Conservation (phyloP, 1,139 yeast species). For the Yamadazyma aaseri region DNA sequence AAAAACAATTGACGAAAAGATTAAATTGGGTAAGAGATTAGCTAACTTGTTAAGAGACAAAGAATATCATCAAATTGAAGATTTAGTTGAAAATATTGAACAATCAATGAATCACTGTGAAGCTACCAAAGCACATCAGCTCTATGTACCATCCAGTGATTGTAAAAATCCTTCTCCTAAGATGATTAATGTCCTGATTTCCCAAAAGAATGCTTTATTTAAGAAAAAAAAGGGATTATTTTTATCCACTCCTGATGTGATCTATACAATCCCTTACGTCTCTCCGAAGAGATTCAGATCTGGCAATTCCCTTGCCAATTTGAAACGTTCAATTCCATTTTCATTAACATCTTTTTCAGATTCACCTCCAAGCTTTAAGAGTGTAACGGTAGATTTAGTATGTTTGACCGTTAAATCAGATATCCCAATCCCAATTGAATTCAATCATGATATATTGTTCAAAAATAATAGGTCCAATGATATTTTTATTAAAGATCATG, state of each 20-base stretch:
- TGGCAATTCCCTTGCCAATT: slow-evolving; percentile 16
- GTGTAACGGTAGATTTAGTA: slow-evolving; percentile 29
- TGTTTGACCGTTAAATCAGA: slow-evolving; percentile 34
- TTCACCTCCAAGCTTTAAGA: slow-evolving; percentile 29
- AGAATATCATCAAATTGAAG: slow-evolving; percentile 3
- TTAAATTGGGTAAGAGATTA: slow-evolving; percentile 13
- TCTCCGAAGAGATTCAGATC: slow-evolving; percentile 28
- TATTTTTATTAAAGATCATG: slow-evolving; percentile 20
- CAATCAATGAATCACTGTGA: slow-evolving; percentile 7
- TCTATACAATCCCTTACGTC: slow-evolving; percentile 29
- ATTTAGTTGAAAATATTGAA: slow-evolving; percentile 9
- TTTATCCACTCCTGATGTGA: slow-evolving; percentile 27
- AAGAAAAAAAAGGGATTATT: slow-evolving; percentile 13
- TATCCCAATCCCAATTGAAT: slow-evolving; percentile 38
- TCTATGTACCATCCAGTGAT: slow-evolving; percentile 10
- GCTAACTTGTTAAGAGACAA: slow-evolving; percentile 3
- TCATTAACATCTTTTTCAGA: slow-evolving; percentile 7
- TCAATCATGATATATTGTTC: slow-evolving; percentile 40
- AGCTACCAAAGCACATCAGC: slow-evolving; percentile 10
- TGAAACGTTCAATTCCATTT: slow-evolving; percentile 33
- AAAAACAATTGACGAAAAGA: slow-evolving; percentile 27
- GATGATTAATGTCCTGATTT: slow-evolving; percentile 12
- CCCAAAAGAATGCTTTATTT: slow-evolving; percentile 7
- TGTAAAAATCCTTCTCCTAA: slow-evolving; percentile 6
- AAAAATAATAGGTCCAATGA: slow-evolving; percentile 15